Evolutionary conservation across 768 basidiomycete genomes (phyloP), one percentile per base, ranked within the genome.

Genomic region (Pilatotrama ljubarskyi): DNA sequence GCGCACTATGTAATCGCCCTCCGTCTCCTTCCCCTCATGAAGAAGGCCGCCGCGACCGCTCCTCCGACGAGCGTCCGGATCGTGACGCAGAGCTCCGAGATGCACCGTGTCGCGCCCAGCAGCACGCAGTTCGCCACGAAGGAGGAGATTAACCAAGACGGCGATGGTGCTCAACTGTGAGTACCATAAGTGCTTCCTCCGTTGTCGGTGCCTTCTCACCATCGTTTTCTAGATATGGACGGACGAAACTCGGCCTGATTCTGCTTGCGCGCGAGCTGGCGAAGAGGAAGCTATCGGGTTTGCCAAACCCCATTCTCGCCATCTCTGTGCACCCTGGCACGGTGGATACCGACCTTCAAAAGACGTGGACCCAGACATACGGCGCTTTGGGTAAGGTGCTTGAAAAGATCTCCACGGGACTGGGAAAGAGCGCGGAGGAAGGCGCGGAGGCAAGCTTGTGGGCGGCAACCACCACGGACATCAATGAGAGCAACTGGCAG

Each of bases 391-490:
- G 69, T 2, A 63, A 63, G 47, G 51, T 66, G 10, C 17, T 69
- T 11, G 69, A 72, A 22, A 46, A 49, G 29, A 41, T 69, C 2
- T 55, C 61, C 26, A 56, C 63, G 5, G 14, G 56, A 10, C 52
- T 63, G 8, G 68, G 65, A 3, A 70, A 72, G 60, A 70, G 64
- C 40, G 68, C 70, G 4, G 56, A 64, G 22, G 70, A 72, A 37
- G 70, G 70, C 18, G 70, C 70, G 6, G 69, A 72, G 52, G 68
- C 69, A 5, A 65, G 69, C 26, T 57, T 72, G 6, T 70, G 70
- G 69, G 70, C 70, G 1, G 70, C 69, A 13, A 62, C 61, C 7
- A 69, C 66, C 56, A 66, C 66, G 13, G 69, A 69, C 29, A 70
- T 72, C 29, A 68, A 57, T 36, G 59, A 63, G 25, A 51, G 54